These are phyloP conservation scores for Dothideomycetes sp. DNA, from an alignment of 2,329 filamentous ascomycete species.

Conservation along the genomic window DNA sequence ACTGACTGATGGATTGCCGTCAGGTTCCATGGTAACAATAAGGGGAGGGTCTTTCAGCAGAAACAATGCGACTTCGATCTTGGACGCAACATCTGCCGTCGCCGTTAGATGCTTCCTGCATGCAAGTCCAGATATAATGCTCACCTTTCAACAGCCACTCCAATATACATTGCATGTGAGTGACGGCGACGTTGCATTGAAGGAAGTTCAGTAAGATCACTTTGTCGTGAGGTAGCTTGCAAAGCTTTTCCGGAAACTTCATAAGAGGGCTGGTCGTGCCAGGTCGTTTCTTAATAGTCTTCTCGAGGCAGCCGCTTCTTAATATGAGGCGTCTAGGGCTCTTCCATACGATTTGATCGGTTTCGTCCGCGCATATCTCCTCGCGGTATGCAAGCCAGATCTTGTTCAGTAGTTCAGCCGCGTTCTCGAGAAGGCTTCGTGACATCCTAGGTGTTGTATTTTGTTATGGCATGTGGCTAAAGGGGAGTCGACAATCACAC, in stretches of 20 bases:
- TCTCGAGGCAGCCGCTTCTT: not conserved
- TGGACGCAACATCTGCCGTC: not conserved
- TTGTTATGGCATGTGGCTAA: too few species aligned
- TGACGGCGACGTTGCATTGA: not conserved
- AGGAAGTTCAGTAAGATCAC: not conserved
- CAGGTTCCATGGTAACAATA: not conserved
- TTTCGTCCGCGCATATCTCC: not conserved
- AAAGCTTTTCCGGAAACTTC: not conserved
- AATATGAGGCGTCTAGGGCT: not conserved
- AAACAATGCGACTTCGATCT: not conserved
- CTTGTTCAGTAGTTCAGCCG: slow-evolving; percentile 22
- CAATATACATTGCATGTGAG: not conserved
- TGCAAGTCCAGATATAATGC: not conserved
- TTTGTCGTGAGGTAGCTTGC: not conserved
- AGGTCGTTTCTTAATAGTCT: not conserved
- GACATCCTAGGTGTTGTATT: too few species aligned
- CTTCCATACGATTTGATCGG: not conserved
- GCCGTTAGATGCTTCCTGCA: not conserved
- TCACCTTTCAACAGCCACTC: not conserved
- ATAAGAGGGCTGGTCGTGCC: not conserved
- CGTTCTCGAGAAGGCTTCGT: too few species aligned
- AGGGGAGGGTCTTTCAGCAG: not conserved
- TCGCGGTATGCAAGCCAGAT: slow-evolving; percentile 6
- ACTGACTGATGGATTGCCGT: not conserved
- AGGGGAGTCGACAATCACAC: too few species aligned